These are phyloP conservation scores for Suhomyces atakaporum DNA, from an alignment of 1,139 yeast genomes.

Conservation along the genomic window DNA sequence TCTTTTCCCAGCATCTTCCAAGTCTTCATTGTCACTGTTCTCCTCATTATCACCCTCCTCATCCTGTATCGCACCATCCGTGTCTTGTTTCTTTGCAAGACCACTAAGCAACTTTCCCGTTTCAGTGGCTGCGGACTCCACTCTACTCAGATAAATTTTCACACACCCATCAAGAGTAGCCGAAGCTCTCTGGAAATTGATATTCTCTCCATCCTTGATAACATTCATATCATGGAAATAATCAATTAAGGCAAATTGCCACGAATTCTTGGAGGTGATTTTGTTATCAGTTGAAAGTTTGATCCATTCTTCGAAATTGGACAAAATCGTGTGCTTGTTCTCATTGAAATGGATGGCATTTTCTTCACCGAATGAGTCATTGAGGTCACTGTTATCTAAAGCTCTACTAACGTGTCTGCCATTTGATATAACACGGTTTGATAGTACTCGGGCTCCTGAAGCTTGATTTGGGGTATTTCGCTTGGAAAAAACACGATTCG, in stretches of 20 bases:
- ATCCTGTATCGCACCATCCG: constrained; percentile 16
- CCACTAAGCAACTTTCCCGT: constrained; percentile 87
- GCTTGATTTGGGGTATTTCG: constrained; percentile 8
- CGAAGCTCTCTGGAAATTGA: constrained; percentile 76
- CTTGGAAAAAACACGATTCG: constrained; percentile 17
- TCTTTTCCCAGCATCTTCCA: constrained; percentile 24
- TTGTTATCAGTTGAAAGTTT: constrained; percentile 86
- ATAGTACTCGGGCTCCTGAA: constrained; percentile 12
- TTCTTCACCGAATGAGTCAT: constrained; percentile 35
- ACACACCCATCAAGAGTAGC: constrained; percentile 86
- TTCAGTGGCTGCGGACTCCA: constrained; percentile 89
- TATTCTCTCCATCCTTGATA: constrained; percentile 59
- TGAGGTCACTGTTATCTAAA: constrained; percentile 11
- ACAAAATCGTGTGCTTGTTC: constrained; percentile 46
- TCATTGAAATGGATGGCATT: constrained; percentile 48
- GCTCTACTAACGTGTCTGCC: constrained; percentile 22
- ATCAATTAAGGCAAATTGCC: constrained; percentile 89
- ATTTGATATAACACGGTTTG: constrained; percentile 20
- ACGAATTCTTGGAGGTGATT: constrained; percentile 64
- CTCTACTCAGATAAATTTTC: constrained; percentile 79
- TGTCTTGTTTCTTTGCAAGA: constrained; percentile 35
- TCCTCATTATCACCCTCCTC: constrained; percentile 29
- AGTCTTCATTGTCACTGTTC: constrained; percentile 23
- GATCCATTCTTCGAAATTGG: constrained; percentile 88
- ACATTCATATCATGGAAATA: constrained; percentile 74